Evolutionary conservation across 805 yeast genomes (phyloP), one percentile per base, ranked within the genome.

Genomic region (Saturnispora bothae): DNA sequence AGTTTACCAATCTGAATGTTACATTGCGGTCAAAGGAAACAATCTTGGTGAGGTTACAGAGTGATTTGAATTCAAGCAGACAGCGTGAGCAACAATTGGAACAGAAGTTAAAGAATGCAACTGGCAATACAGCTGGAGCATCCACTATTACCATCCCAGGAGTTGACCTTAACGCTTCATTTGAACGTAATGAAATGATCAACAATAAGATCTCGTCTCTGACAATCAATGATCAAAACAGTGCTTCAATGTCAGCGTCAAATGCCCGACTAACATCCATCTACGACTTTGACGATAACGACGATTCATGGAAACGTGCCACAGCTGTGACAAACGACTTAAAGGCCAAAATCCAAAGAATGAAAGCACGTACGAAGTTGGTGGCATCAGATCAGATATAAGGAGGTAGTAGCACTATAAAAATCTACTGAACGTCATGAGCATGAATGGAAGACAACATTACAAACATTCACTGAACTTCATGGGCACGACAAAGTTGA

Each of bases 251-350:
- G n/a, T n/a, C n/a, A n/a, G n/a, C n/a, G n/a, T n/a, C n/a, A n/a
- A n/a, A n/a, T 6, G 14, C 31, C 5, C 17, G 39, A 28, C 21
- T 43, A 40, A 44, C 41, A 14, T 43, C 52, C 3, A 36, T 56
- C 4, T 53, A 53, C 34, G 68, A 60, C 31, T 48, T 59, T 23
- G 73, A 65, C 41, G 58, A 60, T 30, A 66, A 67, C 33, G 82
- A 73, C 42, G 86, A 78, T 42, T 77, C 82, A 48, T 86, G 96
- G 96, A 74, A 71, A 47, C 71, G 89, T 34, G 95, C 96, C 0
- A 88, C 92, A 0, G 94, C 83, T 48, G 94, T 85, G 10, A 86
- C 96, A 1, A 72, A 76, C 3, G 89, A 82, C 56, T 69, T 86
- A 51, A 83, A 80, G 54, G 94, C 86, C 1, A 64, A 96, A 49